Evolutionary conservation across 2,329 filamentous ascomycete species (phyloP).

Genomic region (Sordariomycetes sp.): DNA sequence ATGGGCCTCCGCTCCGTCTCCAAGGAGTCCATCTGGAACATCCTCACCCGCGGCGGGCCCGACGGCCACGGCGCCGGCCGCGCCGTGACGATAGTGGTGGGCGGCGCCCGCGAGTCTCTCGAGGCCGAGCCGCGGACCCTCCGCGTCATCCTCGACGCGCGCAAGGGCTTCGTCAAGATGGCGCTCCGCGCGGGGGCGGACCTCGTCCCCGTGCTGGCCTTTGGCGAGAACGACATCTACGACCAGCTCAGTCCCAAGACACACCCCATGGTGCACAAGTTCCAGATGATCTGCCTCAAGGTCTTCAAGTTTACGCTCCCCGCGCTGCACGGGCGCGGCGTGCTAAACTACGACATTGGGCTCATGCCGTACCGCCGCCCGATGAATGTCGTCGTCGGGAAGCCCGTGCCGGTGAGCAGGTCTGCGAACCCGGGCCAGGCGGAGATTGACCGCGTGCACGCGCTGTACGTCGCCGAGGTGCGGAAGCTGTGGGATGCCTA

Average conservation of each 20-base stretch:
- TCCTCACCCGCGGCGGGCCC: slow-evolving; percentile 64
- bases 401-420: slow-evolving; percentile 59
- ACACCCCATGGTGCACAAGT: slow-evolving; percentile 66
- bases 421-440: slow-evolving; percentile 52
- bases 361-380: slow-evolving; percentile 85
- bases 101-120: slow-evolving; percentile 82
- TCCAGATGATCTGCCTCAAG: slow-evolving; percentile 76
- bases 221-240: slow-evolving; percentile 94
- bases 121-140: slow-evolving; percentile 71
- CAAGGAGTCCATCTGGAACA: slow-evolving; percentile 80
- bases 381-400: slow-evolving; percentile 80
- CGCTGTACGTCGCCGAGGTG: slow-evolving; percentile 63
- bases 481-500: slow-evolving; percentile 61
- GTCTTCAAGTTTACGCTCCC: slow-evolving; percentile 87
- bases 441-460: slow-evolving; percentile 73
- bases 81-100: slow-evolving; percentile 92
- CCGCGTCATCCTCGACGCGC: slow-evolving; percentile 64
- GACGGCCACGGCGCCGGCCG: slow-evolving; percentile 79
- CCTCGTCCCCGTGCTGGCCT: slow-evolving; percentile 80
- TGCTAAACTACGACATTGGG: slow-evolving; percentile 97
- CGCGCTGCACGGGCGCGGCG: slow-evolving; percentile 75
- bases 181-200: slow-evolving; percentile 88
- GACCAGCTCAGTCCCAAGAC: slow-evolving; percentile 69
- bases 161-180: slow-evolving; percentile 90
- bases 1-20: slow-evolving; percentile 84